These are phyloP conservation scores for Picea glauca DNA, from an alignment of 75 land plant genomes.

Conservation along the genomic window DNA sequence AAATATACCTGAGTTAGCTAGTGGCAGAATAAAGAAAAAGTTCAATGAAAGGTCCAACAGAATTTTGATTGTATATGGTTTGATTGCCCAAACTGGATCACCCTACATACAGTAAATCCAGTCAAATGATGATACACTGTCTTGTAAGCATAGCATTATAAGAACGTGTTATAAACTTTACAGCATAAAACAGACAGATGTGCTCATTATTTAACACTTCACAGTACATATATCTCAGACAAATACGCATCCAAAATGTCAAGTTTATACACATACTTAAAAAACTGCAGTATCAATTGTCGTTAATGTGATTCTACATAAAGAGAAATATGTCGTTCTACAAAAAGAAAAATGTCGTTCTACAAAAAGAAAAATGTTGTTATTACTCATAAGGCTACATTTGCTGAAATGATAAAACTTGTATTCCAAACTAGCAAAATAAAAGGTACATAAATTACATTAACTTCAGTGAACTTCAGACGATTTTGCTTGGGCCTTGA, in stretches of 20 bases:
- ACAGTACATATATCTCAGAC: background rate
- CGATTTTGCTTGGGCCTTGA: no score
- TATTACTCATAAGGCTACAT: background rate
- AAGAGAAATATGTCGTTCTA: background rate
- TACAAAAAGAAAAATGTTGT: background rate
- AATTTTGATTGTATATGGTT: slow-evolving; percentile 53
- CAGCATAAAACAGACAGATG: background rate
- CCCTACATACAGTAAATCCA: slow-evolving; percentile 47
- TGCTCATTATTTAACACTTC: background rate
- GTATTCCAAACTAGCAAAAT: background rate
- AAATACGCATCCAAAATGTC: background rate
- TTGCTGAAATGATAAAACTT: background rate
- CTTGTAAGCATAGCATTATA: background rate
- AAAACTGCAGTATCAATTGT: background rate
- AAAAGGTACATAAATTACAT: no score
- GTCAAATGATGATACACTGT: background rate
- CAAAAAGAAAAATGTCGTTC: background rate
- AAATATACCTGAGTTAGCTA: slow-evolving; percentile 53
- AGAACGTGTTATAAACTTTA: background rate
- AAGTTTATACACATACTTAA: background rate
- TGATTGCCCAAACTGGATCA: slow-evolving; percentile 99
- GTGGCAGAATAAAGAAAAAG: slow-evolving; percentile 84
- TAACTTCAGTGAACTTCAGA: no score
- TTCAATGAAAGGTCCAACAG: slow-evolving; percentile 82
- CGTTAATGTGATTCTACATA: background rate